Conservation (phyloP, 108 stramenopile species). For the Cyclostephanos invisitatus region DNA sequence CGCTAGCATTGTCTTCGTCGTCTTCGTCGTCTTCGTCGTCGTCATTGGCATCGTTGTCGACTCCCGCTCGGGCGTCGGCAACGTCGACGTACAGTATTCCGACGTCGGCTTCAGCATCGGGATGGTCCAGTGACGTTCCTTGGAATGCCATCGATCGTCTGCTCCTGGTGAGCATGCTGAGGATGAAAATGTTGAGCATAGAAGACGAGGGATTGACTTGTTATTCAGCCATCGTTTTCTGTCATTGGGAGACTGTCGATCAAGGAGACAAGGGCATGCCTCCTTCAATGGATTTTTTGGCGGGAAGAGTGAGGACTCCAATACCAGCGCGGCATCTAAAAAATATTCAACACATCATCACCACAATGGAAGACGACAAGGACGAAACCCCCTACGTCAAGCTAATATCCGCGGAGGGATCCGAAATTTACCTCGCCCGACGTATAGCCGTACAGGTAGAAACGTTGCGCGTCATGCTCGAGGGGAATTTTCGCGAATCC, state of each 20-base stretch:
- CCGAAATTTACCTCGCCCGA: slow-evolving; percentile 52
- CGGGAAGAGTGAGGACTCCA: too few species aligned
- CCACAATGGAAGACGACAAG: slow-evolving; percentile 52
- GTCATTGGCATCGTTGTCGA: not conserved
- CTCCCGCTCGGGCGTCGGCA: not conserved
- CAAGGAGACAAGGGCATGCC: too few species aligned
- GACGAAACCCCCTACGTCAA: slow-evolving; percentile 64
- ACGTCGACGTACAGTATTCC: slow-evolving; percentile 3
- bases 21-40: not conserved
- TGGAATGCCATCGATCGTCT: not conserved
- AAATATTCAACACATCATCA: slow-evolving; percentile 16
- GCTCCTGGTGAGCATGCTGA: not conserved
- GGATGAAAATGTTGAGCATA: too few species aligned
- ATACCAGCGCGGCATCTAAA: too few species aligned
- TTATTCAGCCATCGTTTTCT: not conserved
- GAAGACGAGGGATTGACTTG: too few species aligned
- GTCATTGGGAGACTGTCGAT: too few species aligned
- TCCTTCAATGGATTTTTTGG: too few species aligned
- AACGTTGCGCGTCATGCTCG: slow-evolving; percentile 81
- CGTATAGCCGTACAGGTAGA: slow-evolving; percentile 52
- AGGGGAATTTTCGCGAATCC: slow-evolving; percentile 78
- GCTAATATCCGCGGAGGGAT: slow-evolving; percentile 77
- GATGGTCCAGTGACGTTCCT: not conserved
- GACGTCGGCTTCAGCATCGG: not conserved
- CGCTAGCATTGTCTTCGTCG: not conserved